Conservation (phyloP, 352 stramenopile species). For the Globisporangium recalcitrans region DNA sequence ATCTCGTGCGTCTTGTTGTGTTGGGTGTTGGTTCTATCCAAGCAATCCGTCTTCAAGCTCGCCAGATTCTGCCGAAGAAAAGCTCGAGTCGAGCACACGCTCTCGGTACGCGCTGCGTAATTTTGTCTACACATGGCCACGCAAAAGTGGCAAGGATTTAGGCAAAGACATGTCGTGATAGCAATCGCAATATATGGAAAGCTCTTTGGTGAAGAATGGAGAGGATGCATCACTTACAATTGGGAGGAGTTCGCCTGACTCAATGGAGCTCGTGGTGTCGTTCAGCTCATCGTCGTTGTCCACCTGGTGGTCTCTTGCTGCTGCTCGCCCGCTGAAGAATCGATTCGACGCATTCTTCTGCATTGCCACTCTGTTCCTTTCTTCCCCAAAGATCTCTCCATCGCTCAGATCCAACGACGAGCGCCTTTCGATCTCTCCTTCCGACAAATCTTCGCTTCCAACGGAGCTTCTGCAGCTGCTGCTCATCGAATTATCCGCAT, state of each 20-base stretch:
- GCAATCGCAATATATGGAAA: neutral
- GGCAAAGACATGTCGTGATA: neutral
- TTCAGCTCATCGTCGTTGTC: slow-evolving; percentile 3
- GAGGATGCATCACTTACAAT: slow-evolving; percentile 19
- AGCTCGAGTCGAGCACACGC: slow-evolving; percentile 16
- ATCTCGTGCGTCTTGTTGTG: neutral
- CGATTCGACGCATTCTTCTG: slow-evolving; percentile 21
- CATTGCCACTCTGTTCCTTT: slow-evolving; percentile 21
- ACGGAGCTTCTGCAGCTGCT: slow-evolving; percentile 28
- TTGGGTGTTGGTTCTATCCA: neutral
- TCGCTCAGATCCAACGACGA: slow-evolving; percentile 45
- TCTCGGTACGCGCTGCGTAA: slow-evolving; percentile 18
- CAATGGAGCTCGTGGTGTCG: slow-evolving; percentile 27
- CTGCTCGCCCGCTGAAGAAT: neutral
- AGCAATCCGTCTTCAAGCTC: slow-evolving; percentile 26
- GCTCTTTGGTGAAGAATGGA: neutral
- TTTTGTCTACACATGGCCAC: slow-evolving; percentile 8
- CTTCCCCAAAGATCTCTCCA: slow-evolving; percentile 47
- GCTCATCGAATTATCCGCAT: neutral
- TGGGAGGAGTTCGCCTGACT: slow-evolving; percentile 49
- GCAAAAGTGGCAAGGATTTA: neutral
- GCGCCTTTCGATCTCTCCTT: slow-evolving; percentile 30
- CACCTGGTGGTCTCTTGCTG: slow-evolving; percentile 1
- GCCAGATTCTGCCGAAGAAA: slow-evolving; percentile 34
- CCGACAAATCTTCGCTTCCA: slow-evolving; percentile 35